Conservation (phyloP, 2,329 filamentous ascomycete species). For the Penicillium sp. region DNA sequence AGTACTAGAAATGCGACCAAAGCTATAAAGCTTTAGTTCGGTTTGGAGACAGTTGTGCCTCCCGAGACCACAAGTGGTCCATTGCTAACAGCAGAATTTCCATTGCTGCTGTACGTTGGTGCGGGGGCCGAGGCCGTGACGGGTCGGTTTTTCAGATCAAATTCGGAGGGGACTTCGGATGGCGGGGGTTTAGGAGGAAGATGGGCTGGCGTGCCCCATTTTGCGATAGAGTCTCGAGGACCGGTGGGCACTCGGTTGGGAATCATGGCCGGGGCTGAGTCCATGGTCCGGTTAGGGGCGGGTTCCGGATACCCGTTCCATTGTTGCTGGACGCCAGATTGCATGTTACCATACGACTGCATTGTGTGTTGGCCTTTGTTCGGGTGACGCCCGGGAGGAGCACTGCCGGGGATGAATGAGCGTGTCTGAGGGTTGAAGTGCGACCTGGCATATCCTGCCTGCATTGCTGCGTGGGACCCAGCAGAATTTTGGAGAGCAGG, state of each 20-base stretch:
- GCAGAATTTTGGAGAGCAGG: slow-evolving; percentile 69
- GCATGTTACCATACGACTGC: slow-evolving; percentile 29
- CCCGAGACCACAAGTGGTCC: slow-evolving; percentile 44
- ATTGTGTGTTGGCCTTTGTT: slow-evolving; percentile 34
- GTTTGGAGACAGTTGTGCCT: slow-evolving; percentile 30
- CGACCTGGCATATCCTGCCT: slow-evolving; percentile 79
- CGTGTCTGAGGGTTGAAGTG: slow-evolving; percentile 94
- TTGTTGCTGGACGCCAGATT: slow-evolving; percentile 26
- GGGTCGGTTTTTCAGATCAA: slow-evolving; percentile 41
- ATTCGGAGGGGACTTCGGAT: slow-evolving; percentile 45
- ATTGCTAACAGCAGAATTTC: slow-evolving; percentile 26
- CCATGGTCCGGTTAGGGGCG: slow-evolving; percentile 22
- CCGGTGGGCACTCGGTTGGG: slow-evolving; percentile 23
- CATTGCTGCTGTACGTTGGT: slow-evolving; percentile 25
- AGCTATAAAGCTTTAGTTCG: slow-evolving; percentile 21
- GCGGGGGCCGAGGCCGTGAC: slow-evolving; percentile 21
- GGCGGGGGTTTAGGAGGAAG: slow-evolving; percentile 53
- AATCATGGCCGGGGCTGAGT: slow-evolving; percentile 19
- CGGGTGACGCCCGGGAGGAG: slow-evolving; percentile 34
- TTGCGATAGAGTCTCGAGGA: slow-evolving; percentile 45
- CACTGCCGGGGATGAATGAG: slow-evolving; percentile 74
- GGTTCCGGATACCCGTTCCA: slow-evolving; percentile 32
- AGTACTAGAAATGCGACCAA: background rate
- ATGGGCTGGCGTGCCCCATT: slow-evolving; percentile 53
- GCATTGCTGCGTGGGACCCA: slow-evolving; percentile 77